These are phyloP conservation scores for Candolleomyces aberdarensis DNA, from an alignment of 768 basidiomycete genomes.

Conservation along the genomic window DNA sequence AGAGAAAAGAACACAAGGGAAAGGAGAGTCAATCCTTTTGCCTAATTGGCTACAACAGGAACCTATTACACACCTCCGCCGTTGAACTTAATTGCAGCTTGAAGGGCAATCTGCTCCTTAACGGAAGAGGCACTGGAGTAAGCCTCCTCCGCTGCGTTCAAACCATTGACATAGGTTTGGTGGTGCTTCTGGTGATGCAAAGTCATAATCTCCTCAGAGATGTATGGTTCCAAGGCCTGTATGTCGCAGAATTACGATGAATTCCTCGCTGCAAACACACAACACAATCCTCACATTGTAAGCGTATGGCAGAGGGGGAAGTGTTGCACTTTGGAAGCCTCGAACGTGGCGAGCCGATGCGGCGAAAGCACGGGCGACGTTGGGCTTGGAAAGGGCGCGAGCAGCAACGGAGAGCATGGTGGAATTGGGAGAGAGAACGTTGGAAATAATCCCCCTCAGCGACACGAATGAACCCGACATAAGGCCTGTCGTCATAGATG, in stretches of 20 bases:
- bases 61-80: constrained; percentile 66
- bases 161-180: constrained; percentile 89
- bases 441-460: no score
- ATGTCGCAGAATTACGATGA: neutral
- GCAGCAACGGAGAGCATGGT: constrained; percentile 2
- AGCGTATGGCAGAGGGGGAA: constrained; percentile 27
- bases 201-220: constrained; percentile 90
- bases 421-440: neutral
- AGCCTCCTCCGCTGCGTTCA: constrained; percentile 90
- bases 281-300: constrained; percentile 22
- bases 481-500: neutral
- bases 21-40: no score
- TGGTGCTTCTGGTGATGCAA: constrained; percentile 92
- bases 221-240: constrained; percentile 88
- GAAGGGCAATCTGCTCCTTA: constrained; percentile 78
- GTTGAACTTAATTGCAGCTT: constrained; percentile 94
- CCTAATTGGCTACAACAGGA: no score
- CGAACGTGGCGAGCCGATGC: constrained; percentile 26
- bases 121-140: constrained; percentile 63
- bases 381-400: neutral
- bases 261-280: neutral
- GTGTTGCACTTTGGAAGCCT: constrained; percentile 20
- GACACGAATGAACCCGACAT: neutral
- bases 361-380: constrained; percentile 42
- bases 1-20: no score